Conservation (phyloP, 2,329 filamentous ascomycete genomes). For the Botrytis hyacinthi region DNA sequence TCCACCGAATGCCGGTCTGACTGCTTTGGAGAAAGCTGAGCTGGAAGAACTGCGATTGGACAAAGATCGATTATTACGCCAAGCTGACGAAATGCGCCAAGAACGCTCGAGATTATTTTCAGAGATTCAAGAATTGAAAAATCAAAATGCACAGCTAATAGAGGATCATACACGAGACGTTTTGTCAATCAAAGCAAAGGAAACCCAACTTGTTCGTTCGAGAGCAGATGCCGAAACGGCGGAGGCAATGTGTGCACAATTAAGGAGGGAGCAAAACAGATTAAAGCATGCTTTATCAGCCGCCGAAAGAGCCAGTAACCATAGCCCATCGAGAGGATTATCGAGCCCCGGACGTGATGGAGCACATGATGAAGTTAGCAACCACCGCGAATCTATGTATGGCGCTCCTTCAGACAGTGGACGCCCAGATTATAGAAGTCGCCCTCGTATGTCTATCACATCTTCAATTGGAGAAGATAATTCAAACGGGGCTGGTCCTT, state of each 20-base stretch:
- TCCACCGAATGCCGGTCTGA: constrained; percentile 62
- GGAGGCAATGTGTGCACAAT: constrained; percentile 79
- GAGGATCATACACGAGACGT: constrained; percentile 96
- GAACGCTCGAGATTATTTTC: constrained; percentile 80
- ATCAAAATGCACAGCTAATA: constrained; percentile 93
- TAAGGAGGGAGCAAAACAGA: constrained; percentile 85
- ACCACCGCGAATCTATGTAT: constrained; percentile 52
- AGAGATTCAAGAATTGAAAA: constrained; percentile 90
- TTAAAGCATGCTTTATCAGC: constrained; percentile 80
- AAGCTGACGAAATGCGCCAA: constrained; percentile 76
- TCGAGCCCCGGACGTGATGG: constrained; percentile 46
- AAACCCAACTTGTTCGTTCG: constrained; percentile 91
- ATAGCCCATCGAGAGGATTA: constrained; percentile 32
- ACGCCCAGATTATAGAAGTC: constrained; percentile 30
- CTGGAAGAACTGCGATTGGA: constrained; percentile 82
- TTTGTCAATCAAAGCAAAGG: constrained; percentile 95
- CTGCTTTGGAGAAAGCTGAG: constrained; percentile 83
- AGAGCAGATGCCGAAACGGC: constrained; percentile 86
- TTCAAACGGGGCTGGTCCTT: constrained; percentile 58
- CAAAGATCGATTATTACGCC: constrained; percentile 72
- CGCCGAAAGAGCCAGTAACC: constrained; percentile 51
- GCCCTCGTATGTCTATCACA: constrained; percentile 52
- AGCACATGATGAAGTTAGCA: constrained; percentile 57
- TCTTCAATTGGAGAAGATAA: constrained; percentile 72
- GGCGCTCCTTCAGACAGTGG: constrained; percentile 30